phyloP scores from a whole-genome alignment of 2,329 filamentous ascomycete species.

The Golovinomyces cichoracearum region DNA sequence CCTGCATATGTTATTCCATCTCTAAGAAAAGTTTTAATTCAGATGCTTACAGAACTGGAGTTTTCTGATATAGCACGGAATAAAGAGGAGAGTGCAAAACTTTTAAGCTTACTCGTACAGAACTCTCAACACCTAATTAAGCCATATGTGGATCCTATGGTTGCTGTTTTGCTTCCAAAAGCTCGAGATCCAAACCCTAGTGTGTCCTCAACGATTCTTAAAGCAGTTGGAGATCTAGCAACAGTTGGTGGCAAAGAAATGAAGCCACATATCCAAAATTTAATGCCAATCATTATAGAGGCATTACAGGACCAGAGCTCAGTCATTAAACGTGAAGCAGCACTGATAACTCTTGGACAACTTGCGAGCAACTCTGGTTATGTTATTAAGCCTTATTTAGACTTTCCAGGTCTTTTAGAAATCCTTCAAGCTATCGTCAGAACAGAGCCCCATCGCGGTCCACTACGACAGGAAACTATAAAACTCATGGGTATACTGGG shows the following conservation, averaged over 20 bases:
- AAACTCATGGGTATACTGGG: slow-evolving; percentile 89
- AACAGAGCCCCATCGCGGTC: slow-evolving; percentile 59
- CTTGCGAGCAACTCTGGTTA: slow-evolving; percentile 91
- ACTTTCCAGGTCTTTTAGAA: slow-evolving; percentile 80
- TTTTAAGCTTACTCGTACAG: slow-evolving; percentile 75
- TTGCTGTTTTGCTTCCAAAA: slow-evolving; percentile 80
- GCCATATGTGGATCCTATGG: slow-evolving; percentile 91
- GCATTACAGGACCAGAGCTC: slow-evolving; percentile 87
- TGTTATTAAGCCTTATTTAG: slow-evolving; percentile 83
- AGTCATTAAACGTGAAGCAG: slow-evolving; percentile 68
- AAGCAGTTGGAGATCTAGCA: slow-evolving; percentile 79
- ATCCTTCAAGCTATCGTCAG: slow-evolving; percentile 86
- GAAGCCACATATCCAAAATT: slow-evolving; percentile 63
- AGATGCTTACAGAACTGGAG: slow-evolving; percentile 84
- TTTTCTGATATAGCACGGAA: slow-evolving; percentile 84
- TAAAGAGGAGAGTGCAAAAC: slow-evolving; percentile 85
- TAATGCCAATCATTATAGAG: slow-evolving; percentile 89
- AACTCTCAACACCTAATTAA: slow-evolving; percentile 84
- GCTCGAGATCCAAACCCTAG: slow-evolving; percentile 61
- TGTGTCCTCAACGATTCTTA: slow-evolving; percentile 82
- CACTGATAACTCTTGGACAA: slow-evolving; percentile 70
- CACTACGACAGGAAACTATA: slow-evolving; percentile 76
- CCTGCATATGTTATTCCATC: slow-evolving; percentile 96
- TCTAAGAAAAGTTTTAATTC: slow-evolving; percentile 77
- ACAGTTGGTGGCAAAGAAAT: slow-evolving; percentile 87